Evolutionary conservation across 768 basidiomycete species (phyloP), one percentile per base, ranked within the genome.

Genomic region (Leucocoprinus birnbaumii): DNA sequence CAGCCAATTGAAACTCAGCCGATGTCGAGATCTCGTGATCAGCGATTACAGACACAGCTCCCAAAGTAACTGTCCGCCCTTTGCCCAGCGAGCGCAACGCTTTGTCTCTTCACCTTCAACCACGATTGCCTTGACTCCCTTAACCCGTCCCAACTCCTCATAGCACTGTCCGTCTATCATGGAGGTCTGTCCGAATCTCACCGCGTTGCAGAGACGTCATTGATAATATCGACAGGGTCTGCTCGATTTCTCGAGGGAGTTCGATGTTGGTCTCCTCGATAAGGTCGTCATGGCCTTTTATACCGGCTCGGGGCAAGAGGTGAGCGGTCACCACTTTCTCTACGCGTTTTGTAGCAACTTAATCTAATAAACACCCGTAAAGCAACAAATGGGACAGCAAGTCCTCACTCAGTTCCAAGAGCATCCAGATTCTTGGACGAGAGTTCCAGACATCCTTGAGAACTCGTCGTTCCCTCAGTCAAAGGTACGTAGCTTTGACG

Each of bases 381-480:
- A 98, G 95, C 95, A 95, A 91, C 89, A 91, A 84, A 70, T 87
- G 68, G 96, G 96, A 14, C 96, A 98, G 72, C 89, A 89, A 68
- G 79, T 93, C 59, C 80, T 99, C 62, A 97, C 96, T 7, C 94
- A 95, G 67, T 88, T 99, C 66, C 94, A 98, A 71, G 97, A 99
- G 58, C 81, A 94, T 69, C 90, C 91, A 16, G 96, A 98, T 57
- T 87, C 95, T 34, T 99, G 97, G 97, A 95, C 94, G 60, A 82
- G 91, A 69, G 97, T 98, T 6, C 97, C 97, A 38, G 89, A 90
- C 57, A 90, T 99, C 63, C 78, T 99, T 56, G 94, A 97, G 64
- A 78, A 79, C 48, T 89, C 93, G 1, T 76, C 79, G 10, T 94
- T 87, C 68, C 84, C 87, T 24, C 95, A 98, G 72, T 84, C 85